phyloP scores from a whole-genome alignment of 441 rosid genomes.

The Breynia disticha region DNA sequence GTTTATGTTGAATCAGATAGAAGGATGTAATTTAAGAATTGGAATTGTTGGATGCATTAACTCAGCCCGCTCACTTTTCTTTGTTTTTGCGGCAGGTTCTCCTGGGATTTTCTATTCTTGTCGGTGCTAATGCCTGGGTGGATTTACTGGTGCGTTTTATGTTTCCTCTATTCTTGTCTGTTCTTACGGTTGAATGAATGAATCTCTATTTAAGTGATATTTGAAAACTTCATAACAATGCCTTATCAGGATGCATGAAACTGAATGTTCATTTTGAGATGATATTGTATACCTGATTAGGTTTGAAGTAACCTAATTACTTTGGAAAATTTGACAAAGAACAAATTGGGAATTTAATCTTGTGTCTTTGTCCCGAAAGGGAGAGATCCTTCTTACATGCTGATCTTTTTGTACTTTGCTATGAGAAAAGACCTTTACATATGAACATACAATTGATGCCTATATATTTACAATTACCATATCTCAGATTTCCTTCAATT shows the following conservation, averaged over 20 bases:
- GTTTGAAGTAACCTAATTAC: not conserved
- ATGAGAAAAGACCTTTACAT: no score
- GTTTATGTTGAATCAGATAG: no score
- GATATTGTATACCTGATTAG: not conserved
- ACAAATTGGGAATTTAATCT: no score
- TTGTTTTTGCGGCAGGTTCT: slow-evolving; percentile 54
- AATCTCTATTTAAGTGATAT: not conserved
- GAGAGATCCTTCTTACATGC: no score
- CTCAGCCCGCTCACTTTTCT: not conserved
- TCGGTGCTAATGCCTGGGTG: slow-evolving; percentile 98
- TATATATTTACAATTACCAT: not conserved
- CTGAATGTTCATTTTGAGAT: no score
- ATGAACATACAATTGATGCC: no score
- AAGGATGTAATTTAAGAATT: not conserved
- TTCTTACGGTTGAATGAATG: not conserved
- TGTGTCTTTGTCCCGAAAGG: no score
- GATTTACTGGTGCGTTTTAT: slow-evolving; percentile 67
- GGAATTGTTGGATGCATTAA: not conserved
- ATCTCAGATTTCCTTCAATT: not conserved
- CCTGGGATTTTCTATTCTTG: slow-evolving; percentile 91
- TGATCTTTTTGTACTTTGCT: no score
- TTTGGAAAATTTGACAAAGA: not conserved
- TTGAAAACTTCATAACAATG: not conserved
- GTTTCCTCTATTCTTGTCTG: not conserved
- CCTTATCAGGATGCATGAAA: not conserved